These are phyloP conservation scores for Pythium volutum DNA, from an alignment of 352 stramenopile species.

Conservation along the genomic window DNA sequence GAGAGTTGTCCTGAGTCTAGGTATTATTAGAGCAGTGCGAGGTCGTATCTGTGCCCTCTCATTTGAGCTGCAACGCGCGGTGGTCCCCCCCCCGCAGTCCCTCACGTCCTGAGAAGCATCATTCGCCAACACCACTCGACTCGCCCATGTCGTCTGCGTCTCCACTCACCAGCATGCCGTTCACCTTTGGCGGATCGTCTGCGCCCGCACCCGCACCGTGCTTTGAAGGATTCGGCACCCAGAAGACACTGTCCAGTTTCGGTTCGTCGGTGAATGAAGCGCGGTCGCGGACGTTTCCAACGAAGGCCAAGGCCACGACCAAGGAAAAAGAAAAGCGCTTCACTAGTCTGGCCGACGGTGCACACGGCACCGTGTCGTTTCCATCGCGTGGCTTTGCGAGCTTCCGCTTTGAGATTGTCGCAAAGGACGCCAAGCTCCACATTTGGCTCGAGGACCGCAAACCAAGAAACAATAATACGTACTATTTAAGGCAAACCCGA, in stretches of 20 bases:
- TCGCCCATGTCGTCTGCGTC: too few species aligned
- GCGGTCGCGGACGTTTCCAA: too few species aligned
- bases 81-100: too few species aligned
- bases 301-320: not conserved
- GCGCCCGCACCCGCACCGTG: not conserved
- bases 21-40: too few species aligned
- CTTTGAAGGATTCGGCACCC: not conserved
- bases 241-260: not conserved
- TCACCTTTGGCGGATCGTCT: not conserved
- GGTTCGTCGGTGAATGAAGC: too few species aligned
- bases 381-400: not conserved
- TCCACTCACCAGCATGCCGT: not conserved
- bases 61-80: too few species aligned
- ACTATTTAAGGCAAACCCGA: too few species aligned
- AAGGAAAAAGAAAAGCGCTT: not conserved
- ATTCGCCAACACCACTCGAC: too few species aligned
- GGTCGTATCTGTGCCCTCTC: too few species aligned
- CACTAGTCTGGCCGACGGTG: not conserved
- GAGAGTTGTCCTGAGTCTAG: too few species aligned
- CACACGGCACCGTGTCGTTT: constrained; percentile 3
- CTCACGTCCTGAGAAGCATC: too few species aligned
- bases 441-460: constrained; percentile 15
- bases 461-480: constrained; percentile 17
- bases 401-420: constrained; percentile 6
- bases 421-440: not conserved